Percentiles rank a stretch among this genome's conserved stretches.
phyloP scores from a whole-genome alignment of 2,329 filamentous ascomycete genomes.

The Talaromyces sp. region DNA sequence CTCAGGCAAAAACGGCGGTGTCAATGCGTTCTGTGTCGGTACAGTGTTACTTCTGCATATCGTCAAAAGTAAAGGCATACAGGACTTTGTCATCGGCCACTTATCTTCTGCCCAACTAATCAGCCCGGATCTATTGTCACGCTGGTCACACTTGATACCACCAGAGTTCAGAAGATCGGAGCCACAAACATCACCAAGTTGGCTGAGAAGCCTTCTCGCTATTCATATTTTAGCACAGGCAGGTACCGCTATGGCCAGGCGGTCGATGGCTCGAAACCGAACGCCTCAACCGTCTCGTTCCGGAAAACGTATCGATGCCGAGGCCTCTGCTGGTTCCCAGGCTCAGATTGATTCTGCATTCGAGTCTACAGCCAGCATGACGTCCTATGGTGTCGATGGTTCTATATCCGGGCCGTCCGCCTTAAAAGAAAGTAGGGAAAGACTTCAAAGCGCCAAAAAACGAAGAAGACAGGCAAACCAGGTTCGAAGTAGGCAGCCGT shows the following conservation, averaged over 20 bases:
- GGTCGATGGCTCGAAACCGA: constrained; percentile 45
- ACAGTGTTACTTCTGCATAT: constrained; percentile 46
- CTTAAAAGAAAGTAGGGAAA: constrained; percentile 54
- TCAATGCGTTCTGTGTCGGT: constrained; percentile 45
- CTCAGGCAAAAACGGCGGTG: constrained; percentile 45
- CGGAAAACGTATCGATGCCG: constrained; percentile 44
- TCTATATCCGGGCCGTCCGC: constrained; percentile 52
- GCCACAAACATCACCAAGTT: constrained; percentile 42
- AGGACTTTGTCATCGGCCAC: constrained; percentile 49
- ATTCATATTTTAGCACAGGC: constrained; percentile 50
- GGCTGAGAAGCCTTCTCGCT: constrained; percentile 47
- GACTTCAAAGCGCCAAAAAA: constrained; percentile 66
- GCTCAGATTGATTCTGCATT: constrained; percentile 41
- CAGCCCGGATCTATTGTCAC: constrained; percentile 40
- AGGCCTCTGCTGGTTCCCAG: constrained; percentile 44
- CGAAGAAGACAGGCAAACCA: constrained; percentile 87
- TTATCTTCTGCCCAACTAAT: constrained; percentile 45
- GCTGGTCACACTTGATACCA: constrained; percentile 43
- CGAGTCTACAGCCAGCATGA: constrained; percentile 42
- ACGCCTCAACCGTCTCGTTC: constrained; percentile 38
- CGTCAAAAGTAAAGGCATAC: constrained; percentile 44
- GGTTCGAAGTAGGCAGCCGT: constrained; percentile 81
- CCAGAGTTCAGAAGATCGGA: constrained; percentile 42
- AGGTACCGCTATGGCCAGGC: constrained; percentile 46
- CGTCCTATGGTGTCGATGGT: constrained; percentile 40